Base-by-base conservation (phyloP, 306 rosid genomes). In the Vachellia pachyceras region DNA sequence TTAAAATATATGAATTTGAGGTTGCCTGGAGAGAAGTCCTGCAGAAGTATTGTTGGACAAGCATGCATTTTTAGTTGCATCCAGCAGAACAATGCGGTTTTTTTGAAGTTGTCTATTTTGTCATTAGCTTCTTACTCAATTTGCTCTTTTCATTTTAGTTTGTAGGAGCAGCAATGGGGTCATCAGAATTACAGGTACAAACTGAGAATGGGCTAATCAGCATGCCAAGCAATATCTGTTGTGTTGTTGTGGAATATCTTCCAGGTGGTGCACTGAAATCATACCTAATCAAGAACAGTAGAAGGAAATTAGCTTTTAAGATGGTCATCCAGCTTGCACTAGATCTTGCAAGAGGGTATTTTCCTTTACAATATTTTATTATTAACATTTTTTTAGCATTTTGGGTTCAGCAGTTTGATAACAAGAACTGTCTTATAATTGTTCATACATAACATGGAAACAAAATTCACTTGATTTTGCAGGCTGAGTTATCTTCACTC, bases 301-400 rank as follows among this genome's bases (percentile, higher is more conserved):
- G 95, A 85, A 93, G 92, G 92, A 95, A 95, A 77, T 87, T 95
- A 86, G 91, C 98, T 78, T 95, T 93, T 77, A 93, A 89, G 85
- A 90, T 95, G 40, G 98, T 95, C 77, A 87, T 86, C 85, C 99
- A 95, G 92, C 85, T 95, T 82, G 98, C 93, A 63, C 91, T 91
- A 57, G 99, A 95, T 91, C 97, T 95, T 82, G 95, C 99, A 44
- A 87, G 99, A 89, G 99, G 99, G 99, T 95, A 93, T 18, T 67
- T 75, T 66, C 52, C 36, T 76, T 18, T 18, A 11, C 60, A 18
- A 54, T n/a, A 54, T 54, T 54, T n/a, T 54, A 50, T n/a, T 18
- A 1, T 49, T 15, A 49, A 6, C n/a, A 29, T 18, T 49, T 5
- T 18, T 54, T 13, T 3, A 14, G 15, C 52, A 46, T 12, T 11